Percentiles rank a stretch among this genome's conserved stretches.
Conservation (phyloP, 495 filamentous ascomycete genomes). For the Acidiella bohemica region DNA sequence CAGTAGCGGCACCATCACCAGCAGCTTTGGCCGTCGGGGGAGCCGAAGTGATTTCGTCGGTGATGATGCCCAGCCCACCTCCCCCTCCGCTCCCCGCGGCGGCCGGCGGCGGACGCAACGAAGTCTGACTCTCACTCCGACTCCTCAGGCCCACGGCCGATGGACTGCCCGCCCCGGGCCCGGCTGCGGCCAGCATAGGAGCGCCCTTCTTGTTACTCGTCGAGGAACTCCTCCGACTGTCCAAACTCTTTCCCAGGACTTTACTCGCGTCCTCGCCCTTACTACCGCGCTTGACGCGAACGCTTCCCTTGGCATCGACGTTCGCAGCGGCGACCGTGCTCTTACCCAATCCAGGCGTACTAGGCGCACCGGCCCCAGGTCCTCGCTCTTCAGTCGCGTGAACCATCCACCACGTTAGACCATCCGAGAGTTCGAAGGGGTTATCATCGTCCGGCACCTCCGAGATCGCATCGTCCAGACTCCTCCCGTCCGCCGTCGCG, state of each 20-base stretch:
- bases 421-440: slow-evolving; percentile 91
- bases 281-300: slow-evolving; percentile 42
- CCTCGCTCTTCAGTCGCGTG: slow-evolving; percentile 83
- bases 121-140: slow-evolving; percentile 11
- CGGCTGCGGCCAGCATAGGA: slow-evolving; percentile 2
- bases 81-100: slow-evolving; percentile 1
- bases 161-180: slow-evolving; percentile 3
- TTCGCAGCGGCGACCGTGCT: slow-evolving; percentile 80
- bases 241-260: slow-evolving; percentile 71
- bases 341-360: slow-evolving; percentile 75
- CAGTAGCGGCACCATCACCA: no score
- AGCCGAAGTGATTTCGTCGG: no score
- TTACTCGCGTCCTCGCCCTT: slow-evolving; percentile 58
- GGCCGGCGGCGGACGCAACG: slow-evolving; percentile 4
- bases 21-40: no score
- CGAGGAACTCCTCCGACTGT: slow-evolving; percentile 77
- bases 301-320: slow-evolving; percentile 69
- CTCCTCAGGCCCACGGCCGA: not conserved
- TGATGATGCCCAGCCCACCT: slow-evolving; percentile 15
- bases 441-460: slow-evolving; percentile 56
- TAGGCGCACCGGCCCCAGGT: slow-evolving; percentile 59
- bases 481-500: slow-evolving; percentile 39
- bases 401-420: slow-evolving; percentile 87
- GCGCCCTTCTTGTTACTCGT: slow-evolving; percentile 46
- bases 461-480: slow-evolving; percentile 21